Base-by-base conservation (phyloP, 192 early-diverging fungal species). In the Pilobolus umbonatus region DNA sequence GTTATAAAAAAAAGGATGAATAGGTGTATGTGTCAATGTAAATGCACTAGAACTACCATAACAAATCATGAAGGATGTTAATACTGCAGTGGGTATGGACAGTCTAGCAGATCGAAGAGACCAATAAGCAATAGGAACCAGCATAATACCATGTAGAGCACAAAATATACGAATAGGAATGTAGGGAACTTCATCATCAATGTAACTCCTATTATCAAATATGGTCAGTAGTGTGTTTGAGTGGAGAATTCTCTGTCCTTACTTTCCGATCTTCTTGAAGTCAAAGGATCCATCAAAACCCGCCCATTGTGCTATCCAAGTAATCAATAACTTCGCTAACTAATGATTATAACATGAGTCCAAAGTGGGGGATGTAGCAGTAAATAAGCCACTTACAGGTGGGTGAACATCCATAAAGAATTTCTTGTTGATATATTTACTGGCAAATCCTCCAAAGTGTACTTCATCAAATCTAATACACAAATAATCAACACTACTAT, bases 371-470 rank as follows among this genome's bases (percentile, higher is more conserved):
- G n/a, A 45, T 7, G 38, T 39, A 32, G 10, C 1, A 31, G 9
- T 52, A 36, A 25, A 30, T 11, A n/a, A 29, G 28, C 21, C 38
- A 45, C 93, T 90, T 51, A 96, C 82, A n/a, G 92, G 93, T 28
- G 94, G 94, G 53, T 96, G 94, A 8, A 95, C 89, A 64, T 96
- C 94, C 76, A 96, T 95, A 71, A 85, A 95, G 73, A 90, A 96
- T 36, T 85, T 85, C 26, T 87, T 78, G 35, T 82, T 86, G 62
- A 96, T 77, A 69, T 96, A 96, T 68, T 85, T 79, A 42, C 60
- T 61, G 40, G 94, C 95, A 68, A 96, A 98, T 55, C 96, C 96
- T 60, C 95, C 95, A 78, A 98, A 98, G 57, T 98, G 95, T 35
- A 98, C 95, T 75, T 98, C 95, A 71, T 98, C 94, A 69, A 98